Percentiles rank a stretch among this genome's conserved stretches.
These are phyloP conservation scores for Penstemon davidsonii DNA, from an alignment of 257 asterid species.

Conservation along the genomic window DNA sequence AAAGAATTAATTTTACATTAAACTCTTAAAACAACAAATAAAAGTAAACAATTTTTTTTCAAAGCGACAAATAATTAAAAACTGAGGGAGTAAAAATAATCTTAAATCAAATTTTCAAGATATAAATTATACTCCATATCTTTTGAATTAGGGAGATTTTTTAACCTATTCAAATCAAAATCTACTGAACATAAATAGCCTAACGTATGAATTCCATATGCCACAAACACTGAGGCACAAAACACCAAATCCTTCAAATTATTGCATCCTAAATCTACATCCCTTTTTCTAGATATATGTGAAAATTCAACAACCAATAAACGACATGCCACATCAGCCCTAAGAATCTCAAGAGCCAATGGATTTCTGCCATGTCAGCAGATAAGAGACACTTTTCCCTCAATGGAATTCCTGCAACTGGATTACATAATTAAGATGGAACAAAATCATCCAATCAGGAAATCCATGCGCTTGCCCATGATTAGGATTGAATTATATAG, in stretches of 20 bases:
- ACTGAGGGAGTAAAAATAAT: too few species aligned
- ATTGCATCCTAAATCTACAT: slow-evolving; percentile 40
- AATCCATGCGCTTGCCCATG: too few species aligned
- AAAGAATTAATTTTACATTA: too few species aligned
- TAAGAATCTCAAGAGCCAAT: slow-evolving; percentile 41
- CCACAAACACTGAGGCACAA: slow-evolving; percentile 58
- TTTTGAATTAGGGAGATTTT: background rate
- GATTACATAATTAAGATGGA: slow-evolving; percentile 11
- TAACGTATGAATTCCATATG: slow-evolving; percentile 56
- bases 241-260: slow-evolving; percentile 56
- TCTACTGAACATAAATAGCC: slow-evolving; percentile 45
- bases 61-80: too few species aligned
- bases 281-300: slow-evolving; percentile 44
- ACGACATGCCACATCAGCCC: slow-evolving; percentile 49
- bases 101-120: too few species aligned
- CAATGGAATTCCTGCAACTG: slow-evolving; percentile 28
- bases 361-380: slow-evolving; percentile 29
- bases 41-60: too few species aligned
- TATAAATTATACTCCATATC: background rate
- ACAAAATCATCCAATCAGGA: slow-evolving; percentile 12
- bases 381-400: slow-evolving; percentile 50
- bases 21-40: too few species aligned
- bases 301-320: slow-evolving; percentile 62
- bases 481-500: too few species aligned
- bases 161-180: slow-evolving; percentile 36